Evolutionary conservation across 2,329 filamentous ascomycete genomes (phyloP).

Genomic region (Didymella keratinophila): DNA sequence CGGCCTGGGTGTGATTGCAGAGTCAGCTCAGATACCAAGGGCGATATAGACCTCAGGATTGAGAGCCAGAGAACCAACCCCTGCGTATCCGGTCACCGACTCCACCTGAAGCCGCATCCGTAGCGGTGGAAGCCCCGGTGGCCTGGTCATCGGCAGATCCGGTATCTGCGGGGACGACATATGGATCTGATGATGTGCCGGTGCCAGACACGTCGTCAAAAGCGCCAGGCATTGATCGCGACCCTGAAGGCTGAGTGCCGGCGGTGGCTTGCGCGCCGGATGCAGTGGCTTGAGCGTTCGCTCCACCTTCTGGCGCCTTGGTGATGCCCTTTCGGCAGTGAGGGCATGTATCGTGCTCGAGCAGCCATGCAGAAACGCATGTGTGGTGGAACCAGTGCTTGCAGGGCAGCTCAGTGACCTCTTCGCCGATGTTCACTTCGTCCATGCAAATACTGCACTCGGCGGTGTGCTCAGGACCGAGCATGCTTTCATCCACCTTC

Average conservation of each 20-base stretch:
- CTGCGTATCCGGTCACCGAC: slow-evolving; percentile 43
- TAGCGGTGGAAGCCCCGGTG: slow-evolving; percentile 23
- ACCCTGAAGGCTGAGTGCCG: slow-evolving; percentile 17
- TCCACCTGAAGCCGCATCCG: slow-evolving; percentile 24
- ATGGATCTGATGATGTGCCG: slow-evolving; percentile 33
- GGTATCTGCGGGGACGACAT: slow-evolving; percentile 23
- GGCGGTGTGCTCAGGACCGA: slow-evolving; percentile 70
- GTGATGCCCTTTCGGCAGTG: slow-evolving; percentile 71
- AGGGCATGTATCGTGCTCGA: slow-evolving; percentile 91
- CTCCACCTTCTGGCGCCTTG: slow-evolving; percentile 34
- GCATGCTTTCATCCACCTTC: slow-evolving; percentile 72
- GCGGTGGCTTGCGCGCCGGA: slow-evolving; percentile 19
- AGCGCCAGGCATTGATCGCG: slow-evolving; percentile 41
- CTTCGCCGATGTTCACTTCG: slow-evolving; percentile 73
- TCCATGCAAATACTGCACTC: slow-evolving; percentile 98
- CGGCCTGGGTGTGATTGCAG: slow-evolving; percentile 3
- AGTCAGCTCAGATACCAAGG: slow-evolving; percentile 6
- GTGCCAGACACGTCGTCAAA: slow-evolving; percentile 32
- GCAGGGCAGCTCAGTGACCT: slow-evolving; percentile 82
- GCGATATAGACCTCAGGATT: slow-evolving; percentile 14
- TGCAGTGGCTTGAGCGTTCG: slow-evolving; percentile 20
- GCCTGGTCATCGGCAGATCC: slow-evolving; percentile 18
- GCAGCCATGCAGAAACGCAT: slow-evolving; percentile 84
- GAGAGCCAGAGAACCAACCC: slow-evolving; percentile 45
- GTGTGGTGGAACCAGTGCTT: slow-evolving; percentile 91